phyloP scores from a whole-genome alignment of 2,329 filamentous ascomycete genomes.

The Dothiorella sarmentorum region DNA sequence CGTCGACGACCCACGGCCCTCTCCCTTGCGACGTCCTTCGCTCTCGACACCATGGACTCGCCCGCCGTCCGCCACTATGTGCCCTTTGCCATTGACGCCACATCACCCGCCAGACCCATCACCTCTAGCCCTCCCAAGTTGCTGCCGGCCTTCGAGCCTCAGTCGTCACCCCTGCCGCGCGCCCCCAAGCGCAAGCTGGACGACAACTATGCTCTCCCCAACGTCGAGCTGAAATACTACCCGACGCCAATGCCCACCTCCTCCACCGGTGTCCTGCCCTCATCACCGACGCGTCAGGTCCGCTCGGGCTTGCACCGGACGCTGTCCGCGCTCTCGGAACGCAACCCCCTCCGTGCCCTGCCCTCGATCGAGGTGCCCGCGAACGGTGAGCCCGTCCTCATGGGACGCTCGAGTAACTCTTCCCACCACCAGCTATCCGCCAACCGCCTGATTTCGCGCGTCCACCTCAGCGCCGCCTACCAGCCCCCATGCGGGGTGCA shows the following conservation, averaged over 20 bases:
- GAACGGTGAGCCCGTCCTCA: conserved; percentile 75
- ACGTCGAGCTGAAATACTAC: conserved; percentile 64
- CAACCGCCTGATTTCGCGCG: conserved; percentile 86
- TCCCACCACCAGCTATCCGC: conserved; percentile 93
- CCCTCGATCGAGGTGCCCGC: conserved; percentile 77
- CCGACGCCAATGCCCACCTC: conserved; percentile 93
- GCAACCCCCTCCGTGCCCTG: conserved; percentile 77
- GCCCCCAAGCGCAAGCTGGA: conserved; percentile 61
- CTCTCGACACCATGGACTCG: conserved; percentile 31
- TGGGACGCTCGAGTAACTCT: conserved; percentile 92
- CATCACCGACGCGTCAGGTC: conserved; percentile 60
- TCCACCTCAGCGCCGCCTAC: conserved; percentile 87
- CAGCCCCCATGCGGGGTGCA: conserved; percentile 65
- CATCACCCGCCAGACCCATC: conserved; percentile 28
- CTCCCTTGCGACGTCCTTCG: conserved; percentile 27
- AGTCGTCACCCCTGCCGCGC: conserved; percentile 71
- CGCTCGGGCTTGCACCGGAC: conserved; percentile 57
- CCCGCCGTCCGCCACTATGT: conserved; percentile 27
- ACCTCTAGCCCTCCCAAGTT: conserved; percentile 61
- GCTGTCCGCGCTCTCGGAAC: conserved; percentile 67
- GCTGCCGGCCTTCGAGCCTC: conserved; percentile 74
- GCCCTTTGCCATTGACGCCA: conserved; percentile 28
- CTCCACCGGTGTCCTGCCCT: conserved; percentile 85
- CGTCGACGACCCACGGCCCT: conserved; percentile 28
- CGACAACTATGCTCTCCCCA: conserved; percentile 45